These are phyloP conservation scores for Septoria petroselini DNA, from an alignment of 2,329 filamentous ascomycete species.

Conservation along the genomic window DNA sequence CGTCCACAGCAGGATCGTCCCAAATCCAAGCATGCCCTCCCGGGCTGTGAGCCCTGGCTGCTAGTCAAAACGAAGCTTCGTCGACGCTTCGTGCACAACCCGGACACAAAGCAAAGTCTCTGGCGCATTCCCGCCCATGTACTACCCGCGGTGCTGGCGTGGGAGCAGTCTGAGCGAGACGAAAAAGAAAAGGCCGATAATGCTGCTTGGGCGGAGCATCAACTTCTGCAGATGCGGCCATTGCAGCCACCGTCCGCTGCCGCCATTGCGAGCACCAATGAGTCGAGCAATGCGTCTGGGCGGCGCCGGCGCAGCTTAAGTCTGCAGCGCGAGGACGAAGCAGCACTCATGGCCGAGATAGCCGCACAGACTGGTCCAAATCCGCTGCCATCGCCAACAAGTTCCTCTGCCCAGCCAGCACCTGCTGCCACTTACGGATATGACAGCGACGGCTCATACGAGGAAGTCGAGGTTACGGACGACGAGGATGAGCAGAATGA, in stretches of 20 bases:
- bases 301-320: conserved; percentile 33
- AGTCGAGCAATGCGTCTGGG: conserved; percentile 21
- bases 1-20: conserved; percentile 65
- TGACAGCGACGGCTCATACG: conserved; percentile 64
- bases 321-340: conserved; percentile 38
- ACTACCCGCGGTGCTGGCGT: conserved; percentile 67
- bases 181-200: conserved; percentile 50
- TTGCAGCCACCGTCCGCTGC: conserved; percentile 12
- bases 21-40: conserved; percentile 73
- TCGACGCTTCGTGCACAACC: conserved; percentile 86
- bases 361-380: conserved; percentile 34
- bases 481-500: conserved; percentile 41
- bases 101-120: conserved; percentile 79
- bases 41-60: conserved; percentile 80
- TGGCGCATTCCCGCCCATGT: conserved; percentile 93
- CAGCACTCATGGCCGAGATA: conserved; percentile 37
- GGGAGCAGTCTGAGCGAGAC: conserved; percentile 69
- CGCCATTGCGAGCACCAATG: conserved; percentile 23
- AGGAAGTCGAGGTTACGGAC: conserved; percentile 71
- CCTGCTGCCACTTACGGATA: conserved; percentile 12
- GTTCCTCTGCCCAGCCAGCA: not conserved
- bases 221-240: conserved; percentile 31
- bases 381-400: conserved; percentile 38
- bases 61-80: conserved; percentile 90
- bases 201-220: conserved; percentile 35